These are phyloP conservation scores for Mitragyna speciosa DNA, from an alignment of 257 asterid species.

Conservation along the genomic window DNA sequence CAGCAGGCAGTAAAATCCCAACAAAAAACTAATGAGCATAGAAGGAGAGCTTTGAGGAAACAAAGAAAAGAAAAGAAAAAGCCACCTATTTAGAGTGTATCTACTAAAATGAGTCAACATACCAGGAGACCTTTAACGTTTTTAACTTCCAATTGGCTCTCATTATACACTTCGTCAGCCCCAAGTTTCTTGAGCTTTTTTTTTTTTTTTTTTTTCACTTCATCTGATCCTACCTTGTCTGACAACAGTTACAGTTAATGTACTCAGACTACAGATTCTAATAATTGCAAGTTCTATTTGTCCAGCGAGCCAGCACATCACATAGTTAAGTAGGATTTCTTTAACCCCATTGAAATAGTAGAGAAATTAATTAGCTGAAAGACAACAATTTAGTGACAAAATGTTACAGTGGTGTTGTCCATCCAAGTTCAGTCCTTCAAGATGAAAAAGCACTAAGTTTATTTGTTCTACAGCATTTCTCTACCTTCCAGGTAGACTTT, in stretches of 20 bases:
- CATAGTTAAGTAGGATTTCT: background rate
- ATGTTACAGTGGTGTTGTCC: too few species aligned
- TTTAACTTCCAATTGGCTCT: conserved; percentile 79
- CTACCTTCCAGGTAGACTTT: too few species aligned
- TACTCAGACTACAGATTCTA: background rate
- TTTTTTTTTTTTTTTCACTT: conserved; percentile 69
- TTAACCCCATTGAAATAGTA: background rate
- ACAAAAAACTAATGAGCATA: background rate
- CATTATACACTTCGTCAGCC: conserved; percentile 80
- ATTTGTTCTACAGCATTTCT: too few species aligned
- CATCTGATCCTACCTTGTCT: conserved; percentile 85
- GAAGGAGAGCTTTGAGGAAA: background rate
- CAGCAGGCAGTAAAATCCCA: background rate
- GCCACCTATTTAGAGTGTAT: background rate
- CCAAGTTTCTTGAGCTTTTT: conserved; percentile 79
- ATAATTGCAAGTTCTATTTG: background rate
- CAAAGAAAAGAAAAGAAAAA: background rate
- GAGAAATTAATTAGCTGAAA: background rate
- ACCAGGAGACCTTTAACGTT: conserved; percentile 81
- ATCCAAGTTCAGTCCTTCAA: background rate
- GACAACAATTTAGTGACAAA: background rate
- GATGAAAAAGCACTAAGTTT: background rate
- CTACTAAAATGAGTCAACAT: conserved; percentile 23
- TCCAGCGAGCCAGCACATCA: too few species aligned
- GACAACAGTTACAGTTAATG: background rate